Percentiles rank a stretch among this genome's conserved stretches.
phyloP scores from a whole-genome alignment of 1,284 basidiomycete genomes.

The Trichosporon asahii region DNA sequence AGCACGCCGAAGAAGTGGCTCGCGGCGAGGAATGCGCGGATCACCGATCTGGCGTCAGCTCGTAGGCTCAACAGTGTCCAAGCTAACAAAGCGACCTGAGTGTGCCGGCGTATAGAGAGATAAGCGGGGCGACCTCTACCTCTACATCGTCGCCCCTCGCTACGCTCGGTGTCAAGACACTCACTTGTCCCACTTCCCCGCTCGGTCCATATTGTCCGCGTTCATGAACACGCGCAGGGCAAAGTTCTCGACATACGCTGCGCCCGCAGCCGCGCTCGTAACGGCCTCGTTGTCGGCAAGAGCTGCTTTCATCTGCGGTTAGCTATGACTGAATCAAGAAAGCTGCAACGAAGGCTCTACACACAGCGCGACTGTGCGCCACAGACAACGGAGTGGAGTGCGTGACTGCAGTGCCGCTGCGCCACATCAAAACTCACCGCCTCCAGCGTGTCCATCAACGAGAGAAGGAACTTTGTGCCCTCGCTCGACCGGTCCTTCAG shows the following conservation, averaged over 20 bases:
- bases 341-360: too few relatives aligned
- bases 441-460: slow-evolving; percentile 75
- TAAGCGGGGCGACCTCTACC: too few relatives aligned
- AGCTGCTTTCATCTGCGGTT: slow-evolving; percentile 63
- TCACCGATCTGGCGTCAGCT: slow-evolving; percentile 37
- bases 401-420: neutral
- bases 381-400: too few relatives aligned
- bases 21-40: slow-evolving; percentile 50
- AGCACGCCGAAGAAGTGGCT: slow-evolving; percentile 52
- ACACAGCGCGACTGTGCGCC: neutral
- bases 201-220: slow-evolving; percentile 80
- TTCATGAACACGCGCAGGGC: slow-evolving; percentile 78
- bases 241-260: slow-evolving; percentile 91
- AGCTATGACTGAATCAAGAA: neutral
- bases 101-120: too few relatives aligned
- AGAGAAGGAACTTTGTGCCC: slow-evolving; percentile 68
- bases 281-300: slow-evolving; percentile 76
- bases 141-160: too few relatives aligned
- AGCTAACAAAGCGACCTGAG: too few relatives aligned
- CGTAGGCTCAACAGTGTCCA: too few relatives aligned
- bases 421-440: slow-evolving; percentile 47
- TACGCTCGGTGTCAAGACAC: too few relatives aligned
- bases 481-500: slow-evolving; percentile 61
- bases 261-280: slow-evolving; percentile 73
- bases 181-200: slow-evolving; percentile 69